phyloP scores from a whole-genome alignment of 352 stramenopile genomes.

The Phytopythium kandeliae region DNA sequence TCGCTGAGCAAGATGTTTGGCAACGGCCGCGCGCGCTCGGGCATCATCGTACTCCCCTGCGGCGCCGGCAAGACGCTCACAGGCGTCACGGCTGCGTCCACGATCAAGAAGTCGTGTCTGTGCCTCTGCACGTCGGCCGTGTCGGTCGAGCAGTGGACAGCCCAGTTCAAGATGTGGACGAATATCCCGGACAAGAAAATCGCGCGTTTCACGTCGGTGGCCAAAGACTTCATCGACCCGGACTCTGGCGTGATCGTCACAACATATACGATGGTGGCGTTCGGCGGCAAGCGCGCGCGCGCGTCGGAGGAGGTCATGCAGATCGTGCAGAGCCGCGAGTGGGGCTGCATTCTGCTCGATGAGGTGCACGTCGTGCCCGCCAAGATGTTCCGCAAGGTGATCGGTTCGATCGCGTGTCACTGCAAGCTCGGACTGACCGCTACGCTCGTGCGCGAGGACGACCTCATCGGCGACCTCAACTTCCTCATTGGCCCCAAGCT shows the following conservation, averaged over 20 bases:
- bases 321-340: conserved; percentile 95
- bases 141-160: conserved; percentile 97
- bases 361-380: conserved; percentile 98
- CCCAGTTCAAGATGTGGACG: conserved; percentile 98
- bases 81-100: conserved; percentile 93
- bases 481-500: conserved; percentile 98
- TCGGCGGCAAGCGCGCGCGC: conserved; percentile 87
- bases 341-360: conserved; percentile 97
- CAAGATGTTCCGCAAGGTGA: conserved; percentile 97
- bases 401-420: conserved; percentile 93
- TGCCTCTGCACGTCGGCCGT: conserved; percentile 97
- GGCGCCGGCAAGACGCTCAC: conserved; percentile 88
- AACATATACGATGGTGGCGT: conserved; percentile 98
- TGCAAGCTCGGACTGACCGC: conserved; percentile 98
- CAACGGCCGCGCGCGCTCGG: conserved; percentile 97
- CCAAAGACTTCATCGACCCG: conserved; percentile 79
- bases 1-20: conserved; percentile 99
- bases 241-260: conserved; percentile 93
- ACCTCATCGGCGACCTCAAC: conserved; percentile 98
- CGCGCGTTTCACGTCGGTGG: conserved; percentile 75
- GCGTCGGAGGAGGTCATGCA: conserved; percentile 95
- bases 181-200: conserved; percentile 88
- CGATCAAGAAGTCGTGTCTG: conserved; percentile 98
- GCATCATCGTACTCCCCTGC: conserved; percentile 99
- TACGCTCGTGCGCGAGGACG: conserved; percentile 98